Evolutionary conservation across 257 asterid genomes (phyloP), one percentile per base, ranked within the genome.

Genomic region (Solanum ahanhuiri): DNA sequence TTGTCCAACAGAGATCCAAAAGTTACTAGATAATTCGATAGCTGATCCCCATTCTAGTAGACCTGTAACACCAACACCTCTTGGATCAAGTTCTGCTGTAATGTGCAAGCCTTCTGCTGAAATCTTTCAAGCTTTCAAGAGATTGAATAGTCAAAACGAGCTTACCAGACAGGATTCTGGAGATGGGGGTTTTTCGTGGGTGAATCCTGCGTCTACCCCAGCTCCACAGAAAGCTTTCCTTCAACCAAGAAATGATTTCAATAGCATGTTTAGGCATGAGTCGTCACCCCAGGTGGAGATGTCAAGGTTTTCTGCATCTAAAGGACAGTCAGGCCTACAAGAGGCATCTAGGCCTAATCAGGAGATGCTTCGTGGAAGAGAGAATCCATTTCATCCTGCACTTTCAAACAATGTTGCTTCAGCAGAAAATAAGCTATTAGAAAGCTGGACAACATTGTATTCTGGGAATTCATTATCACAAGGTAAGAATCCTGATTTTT

Each of bases 71-170:
- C 90, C 93, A 22, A 77, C 91, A 9, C 31, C 88, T 20, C 73
- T 96, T 43, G 94, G 89, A 41, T 73, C 86, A 58, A 91, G 84
- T 31, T 75, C 95, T 76, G 81, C 88, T 12, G 84, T 77, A 35
- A 85, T 86, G 6, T 85, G 82, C 18, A 87, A 84, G 57, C 90
- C 93, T n/a, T 70, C 96, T 12, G 92, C 90, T 85, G 93, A 90
- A 72, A 88, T 90, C 87, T 77, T 86, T 28, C 97, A 96, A 86
- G 93, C 98, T 33, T 93, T 91, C 75, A 87, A 91, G 88, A 93
- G 94, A 88, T 88, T 90, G 25, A 93, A 91, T 91, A 86, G 92
- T 86, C 95, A 91, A 89, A 90, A 89, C 35, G 98, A 92, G 83
- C 63, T 75, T 72, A 73, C 87, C 41, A 87, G 82, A 10, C 92